Evolutionary conservation across 441 rosid species (phyloP), one percentile per base, ranked within the genome.

Genomic region (Populus hybrid): DNA sequence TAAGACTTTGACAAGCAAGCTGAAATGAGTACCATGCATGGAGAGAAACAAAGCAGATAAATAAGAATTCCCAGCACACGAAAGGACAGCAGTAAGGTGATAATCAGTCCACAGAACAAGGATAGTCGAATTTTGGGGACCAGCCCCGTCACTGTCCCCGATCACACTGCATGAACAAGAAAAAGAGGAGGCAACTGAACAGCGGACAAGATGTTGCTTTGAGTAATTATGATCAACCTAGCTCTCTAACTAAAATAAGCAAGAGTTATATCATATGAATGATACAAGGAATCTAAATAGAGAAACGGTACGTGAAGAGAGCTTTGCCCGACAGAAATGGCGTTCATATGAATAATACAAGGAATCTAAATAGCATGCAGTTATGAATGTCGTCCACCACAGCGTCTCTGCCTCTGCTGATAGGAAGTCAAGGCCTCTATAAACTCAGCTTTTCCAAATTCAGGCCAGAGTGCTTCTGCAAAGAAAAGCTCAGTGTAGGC

Each of bases 401-500:
- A 94, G 12, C 96, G 92, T 28, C 97, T 83, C 70, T 88, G 87
- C 85, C 94, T 87, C 73, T 89, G 89, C 80, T 92, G 95, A 79
- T 83, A 90, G 9, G 97, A 89, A 76, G 61, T 67, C 65, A 92
- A 84, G 53, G 98, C 94, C n/a, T 88, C 92, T 0, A 79, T 67
- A 53, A 88, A 90, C 71, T 91, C 93, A 0, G 28, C 82, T 65
- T 88, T 81, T 36, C 94, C 90, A 32, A 93, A 93, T 85, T 93
- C 97, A 64, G 99, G 99, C 98, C 98, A 93, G 0, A 91, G 85
- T 0, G 90, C 74, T 70, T 83, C 86, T 8, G 79, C 88, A 36
- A 93, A 90, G 86, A 84, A 91, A 28, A 94, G 90, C 72, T 94
- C 98, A 0, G 98, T 90, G 73, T 93, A 90, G 35, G 98, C 97